Percentiles rank a stretch among this genome's conserved stretches.
These are phyloP conservation scores for Perkinsus olseni DNA, from an alignment of 169 alveolate species.

Conservation along the genomic window DNA sequence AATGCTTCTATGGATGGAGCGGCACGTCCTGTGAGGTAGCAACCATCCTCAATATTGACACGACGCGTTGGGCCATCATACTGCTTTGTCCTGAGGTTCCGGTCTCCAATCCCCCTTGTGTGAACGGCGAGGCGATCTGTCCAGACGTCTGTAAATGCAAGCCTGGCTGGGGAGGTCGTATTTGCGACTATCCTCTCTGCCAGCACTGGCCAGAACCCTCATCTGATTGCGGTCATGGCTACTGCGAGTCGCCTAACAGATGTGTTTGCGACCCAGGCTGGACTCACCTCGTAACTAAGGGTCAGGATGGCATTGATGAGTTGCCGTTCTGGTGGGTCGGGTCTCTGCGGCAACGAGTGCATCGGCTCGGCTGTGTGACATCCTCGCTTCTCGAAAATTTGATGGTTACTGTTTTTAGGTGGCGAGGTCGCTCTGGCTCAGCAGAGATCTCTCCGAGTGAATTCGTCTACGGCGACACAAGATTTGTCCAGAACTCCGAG, in stretches of 20 bases:
- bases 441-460: background rate
- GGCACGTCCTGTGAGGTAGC: slow-evolving; percentile 43
- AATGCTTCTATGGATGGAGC: slow-evolving; percentile 50
- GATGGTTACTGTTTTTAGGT: background rate
- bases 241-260: background rate
- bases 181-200: slow-evolving; percentile 53
- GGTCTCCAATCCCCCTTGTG: slow-evolving; percentile 36
- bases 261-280: slow-evolving; percentile 17
- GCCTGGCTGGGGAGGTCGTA: slow-evolving; percentile 48
- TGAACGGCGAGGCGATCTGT: slow-evolving; percentile 41
- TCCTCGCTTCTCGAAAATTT: background rate
- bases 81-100: background rate
- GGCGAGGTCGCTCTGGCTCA: background rate
- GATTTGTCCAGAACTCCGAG: background rate
- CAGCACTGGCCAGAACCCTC: slow-evolving; percentile 11
- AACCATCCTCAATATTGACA: background rate
- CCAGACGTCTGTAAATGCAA: slow-evolving; percentile 51
- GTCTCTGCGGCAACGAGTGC: background rate
- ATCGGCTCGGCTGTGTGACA: too few species aligned
- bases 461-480: background rate
- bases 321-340: background rate
- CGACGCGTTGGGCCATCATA: background rate
- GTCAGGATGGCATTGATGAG: background rate
- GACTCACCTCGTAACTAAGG: background rate
- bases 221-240: slow-evolving; percentile 14